Base-by-base conservation (phyloP, 441 rosid genomes). In the Gossypium trilobum region DNA sequence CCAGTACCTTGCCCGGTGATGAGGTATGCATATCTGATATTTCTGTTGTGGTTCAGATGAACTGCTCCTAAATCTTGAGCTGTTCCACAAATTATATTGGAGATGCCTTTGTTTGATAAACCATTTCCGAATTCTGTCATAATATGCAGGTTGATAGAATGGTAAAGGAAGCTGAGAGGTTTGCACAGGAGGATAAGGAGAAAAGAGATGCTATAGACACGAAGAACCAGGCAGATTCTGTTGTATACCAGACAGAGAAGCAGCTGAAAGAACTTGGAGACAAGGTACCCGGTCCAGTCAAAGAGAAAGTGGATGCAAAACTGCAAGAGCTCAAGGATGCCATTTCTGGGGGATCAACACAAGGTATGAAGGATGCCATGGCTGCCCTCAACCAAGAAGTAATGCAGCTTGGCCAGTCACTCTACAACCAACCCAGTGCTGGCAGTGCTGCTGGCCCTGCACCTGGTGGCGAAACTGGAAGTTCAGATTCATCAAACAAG, bases 151-250 rank as follows among this genome's bases (percentile, higher is more conserved):
- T 92, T 25, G 88, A 85, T 16, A 83, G 85, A 76, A 93, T 93
- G 98, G 97, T 91, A 33, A 82, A 75, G 13, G 97, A 91, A 54
- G 98, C 97, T 5, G 95, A 91, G 82, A 93, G 68, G 72, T 91
- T 86, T 75, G 82, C 96, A 0, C 82, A 88, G 78, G 94, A 89
- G 73, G 98, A 93, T 81, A 93, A 87, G 80, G 94, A 89, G 81
- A 93, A 84, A 89, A 86, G 97, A 75, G 98, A 91, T 0, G 89
- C 96, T 1, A 91, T 89, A 2, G 98, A 93, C 87, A 89, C 97
- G 9, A 93, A 91, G 85, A 93, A 93, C 81, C 98, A 93, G 68
- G 96, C 97, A 0, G 97, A 91, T 72, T 93, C 95, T 0, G 84
- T 89, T 0, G 86, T 89, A 5, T 88, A 93, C 84, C 97, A 90